phyloP scores from a whole-genome alignment of 2,329 filamentous ascomycete genomes.

The Aspergillus arachidicola region DNA sequence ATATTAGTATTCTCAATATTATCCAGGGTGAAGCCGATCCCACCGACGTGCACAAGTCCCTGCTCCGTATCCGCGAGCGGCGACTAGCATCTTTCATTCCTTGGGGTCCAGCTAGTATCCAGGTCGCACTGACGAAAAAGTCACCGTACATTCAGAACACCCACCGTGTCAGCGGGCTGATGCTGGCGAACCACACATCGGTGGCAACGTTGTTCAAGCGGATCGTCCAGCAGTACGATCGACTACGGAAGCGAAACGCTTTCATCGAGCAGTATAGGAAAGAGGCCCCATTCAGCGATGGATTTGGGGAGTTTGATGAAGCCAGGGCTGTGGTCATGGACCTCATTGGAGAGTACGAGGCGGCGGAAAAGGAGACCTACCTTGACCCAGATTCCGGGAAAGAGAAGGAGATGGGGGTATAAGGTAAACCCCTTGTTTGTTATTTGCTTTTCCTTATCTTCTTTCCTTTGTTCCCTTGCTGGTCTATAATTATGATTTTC shows the following conservation, averaged over 20 bases:
- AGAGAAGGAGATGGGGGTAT: constrained; percentile 38
- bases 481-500: constrained; percentile 15
- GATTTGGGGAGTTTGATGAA: constrained; percentile 92
- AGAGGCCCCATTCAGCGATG: constrained; percentile 89
- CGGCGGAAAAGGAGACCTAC: constrained; percentile 88
- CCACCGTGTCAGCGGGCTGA: constrained; percentile 91
- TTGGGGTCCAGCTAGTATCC: constrained; percentile 96
- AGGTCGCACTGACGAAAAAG: constrained; percentile 94
- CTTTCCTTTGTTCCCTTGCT: constrained; percentile 9
- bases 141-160: constrained; percentile 94
- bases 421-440: constrained; percentile 3
- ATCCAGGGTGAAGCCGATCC: constrained; percentile 98
- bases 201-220: constrained; percentile 96
- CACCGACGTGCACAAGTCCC: constrained; percentile 95
- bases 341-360: constrained; percentile 92
- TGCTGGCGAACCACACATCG: constrained; percentile 97
- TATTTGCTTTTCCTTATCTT: constrained; percentile 1
- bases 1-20: constrained; percentile 98
- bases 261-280: constrained; percentile 97
- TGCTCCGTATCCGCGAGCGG: constrained; percentile 92
- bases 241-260: constrained; percentile 92
- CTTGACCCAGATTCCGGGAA: constrained; percentile 70
- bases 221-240: constrained; percentile 89
- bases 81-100: constrained; percentile 95
- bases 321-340: constrained; percentile 88